phyloP scores from a whole-genome alignment of 148 eudicot genomes.

The Arctostaphylos glauca region DNA sequence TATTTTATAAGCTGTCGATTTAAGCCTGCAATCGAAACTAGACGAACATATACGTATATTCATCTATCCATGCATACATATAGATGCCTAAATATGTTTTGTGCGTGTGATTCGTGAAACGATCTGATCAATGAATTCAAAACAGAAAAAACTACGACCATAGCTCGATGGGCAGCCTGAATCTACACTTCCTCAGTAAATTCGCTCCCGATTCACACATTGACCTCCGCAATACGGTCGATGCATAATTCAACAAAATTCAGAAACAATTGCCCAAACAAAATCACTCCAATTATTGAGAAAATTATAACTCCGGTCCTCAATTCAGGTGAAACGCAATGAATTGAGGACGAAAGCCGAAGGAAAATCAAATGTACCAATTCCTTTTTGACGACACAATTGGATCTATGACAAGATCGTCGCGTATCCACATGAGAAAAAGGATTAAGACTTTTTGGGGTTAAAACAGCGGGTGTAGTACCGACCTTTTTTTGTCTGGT shows the following conservation, averaged over 20 bases:
- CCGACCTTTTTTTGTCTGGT: slow-evolving; percentile 15
- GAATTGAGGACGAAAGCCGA: not conserved
- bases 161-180: slow-evolving; percentile 1
- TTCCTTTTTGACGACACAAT: not conserved
- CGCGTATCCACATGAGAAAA: not conserved
- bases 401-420: slow-evolving; percentile 9
- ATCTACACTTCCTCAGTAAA: not conserved
- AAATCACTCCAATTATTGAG: not conserved
- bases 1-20: not conserved
- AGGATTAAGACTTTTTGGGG: not conserved
- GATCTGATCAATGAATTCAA: not conserved
- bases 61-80: no score
- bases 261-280: not conserved
- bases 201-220: not conserved
- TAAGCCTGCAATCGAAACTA: not conserved
- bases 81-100: not conserved
- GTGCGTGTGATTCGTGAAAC: not conserved
- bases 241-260: not conserved
- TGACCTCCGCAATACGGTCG: not conserved
- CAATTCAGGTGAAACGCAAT: not conserved
- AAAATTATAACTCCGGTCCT: not conserved
- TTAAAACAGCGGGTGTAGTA: not conserved
- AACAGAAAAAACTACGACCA: not conserved
- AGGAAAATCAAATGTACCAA: not conserved
- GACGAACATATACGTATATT: no score